Conservation (phyloP, 345 rosid species). For the Ceriops tagal region DNA sequence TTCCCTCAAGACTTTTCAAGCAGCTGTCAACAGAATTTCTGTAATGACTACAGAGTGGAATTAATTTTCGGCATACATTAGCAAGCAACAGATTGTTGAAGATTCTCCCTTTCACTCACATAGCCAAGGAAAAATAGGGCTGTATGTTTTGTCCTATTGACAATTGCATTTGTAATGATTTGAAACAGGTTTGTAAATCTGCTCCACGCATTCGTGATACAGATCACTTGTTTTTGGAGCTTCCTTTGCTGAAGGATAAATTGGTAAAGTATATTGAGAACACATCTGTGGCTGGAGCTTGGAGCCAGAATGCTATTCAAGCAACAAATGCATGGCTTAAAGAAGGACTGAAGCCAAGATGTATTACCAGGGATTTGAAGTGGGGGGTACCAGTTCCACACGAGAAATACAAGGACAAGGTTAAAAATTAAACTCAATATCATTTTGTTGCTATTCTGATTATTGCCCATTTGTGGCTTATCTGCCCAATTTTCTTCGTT, state of each 20-base stretch:
- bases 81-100: neutral
- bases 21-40: neutral
- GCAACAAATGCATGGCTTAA: slow-evolving; percentile 85
- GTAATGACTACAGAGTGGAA: neutral
- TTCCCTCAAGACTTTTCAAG: neutral
- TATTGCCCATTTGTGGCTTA: neutral
- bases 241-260: slow-evolving; percentile 71
- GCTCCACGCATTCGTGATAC: slow-evolving; percentile 29
- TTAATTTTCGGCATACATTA: neutral
- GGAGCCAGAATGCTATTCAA: slow-evolving; percentile 98
- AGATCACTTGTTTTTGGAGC: slow-evolving; percentile 81
- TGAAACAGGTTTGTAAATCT: slow-evolving; percentile 54
- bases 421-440: neutral
- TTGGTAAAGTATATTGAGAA: slow-evolving; percentile 62
- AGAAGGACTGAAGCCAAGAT: slow-evolving; percentile 81
- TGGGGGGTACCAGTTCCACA: slow-evolving; percentile 99
- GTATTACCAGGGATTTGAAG: slow-evolving; percentile 96
- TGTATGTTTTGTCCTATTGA: too few relatives aligned
- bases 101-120: too few relatives aligned
- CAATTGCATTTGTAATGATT: slow-evolving; percentile 4
- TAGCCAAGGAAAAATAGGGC: too few relatives aligned
- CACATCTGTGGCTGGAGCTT: slow-evolving; percentile 74
- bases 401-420: slow-evolving; percentile 53
- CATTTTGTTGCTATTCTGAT: neutral
- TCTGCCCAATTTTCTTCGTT: neutral